Percentiles rank a stretch among this genome's conserved stretches.
Conservation (phyloP, 1,284 basidiomycete species). For the Cutaneotrichosporon curvatum region DNA sequence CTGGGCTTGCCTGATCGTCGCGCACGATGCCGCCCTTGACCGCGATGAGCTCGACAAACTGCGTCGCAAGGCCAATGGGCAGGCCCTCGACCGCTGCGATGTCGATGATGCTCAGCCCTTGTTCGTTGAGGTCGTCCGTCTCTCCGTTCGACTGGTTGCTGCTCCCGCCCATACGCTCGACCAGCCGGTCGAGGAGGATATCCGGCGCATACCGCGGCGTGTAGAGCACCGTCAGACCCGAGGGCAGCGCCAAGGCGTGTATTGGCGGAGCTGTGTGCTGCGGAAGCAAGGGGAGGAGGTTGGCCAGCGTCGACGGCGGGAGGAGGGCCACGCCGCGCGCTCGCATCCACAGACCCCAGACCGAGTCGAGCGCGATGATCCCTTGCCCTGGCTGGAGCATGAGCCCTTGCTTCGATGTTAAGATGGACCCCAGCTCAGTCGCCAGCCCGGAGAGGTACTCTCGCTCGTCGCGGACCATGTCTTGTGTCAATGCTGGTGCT, state of each 20-base stretch:
- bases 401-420: constrained; percentile 47
- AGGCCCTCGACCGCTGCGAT: constrained; percentile 62
- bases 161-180: constrained; percentile 51
- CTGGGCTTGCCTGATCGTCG: constrained; percentile 56
- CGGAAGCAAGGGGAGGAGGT: constrained; percentile 63
- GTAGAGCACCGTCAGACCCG: constrained; percentile 73
- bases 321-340: constrained; percentile 87
- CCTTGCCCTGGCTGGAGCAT: constrained; percentile 48
- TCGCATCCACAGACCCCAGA: constrained; percentile 97
- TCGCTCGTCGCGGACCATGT: constrained; percentile 80
- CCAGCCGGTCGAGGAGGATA: constrained; percentile 61
- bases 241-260: constrained; percentile 59
- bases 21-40: constrained; percentile 52
- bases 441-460: constrained; percentile 76
- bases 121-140: constrained; percentile 22
- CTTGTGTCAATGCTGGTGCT: constrained; percentile 68
- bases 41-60: constrained; percentile 58
- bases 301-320: constrained; percentile 74
- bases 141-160: constrained; percentile 29
- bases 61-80: constrained; percentile 61
- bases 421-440: constrained; percentile 67
- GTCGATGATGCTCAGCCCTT: constrained; percentile 48
- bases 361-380: constrained; percentile 82
- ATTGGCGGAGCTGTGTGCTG: constrained; percentile 64
- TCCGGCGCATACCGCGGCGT: constrained; percentile 64